Evolutionary conservation across 2,329 filamentous ascomycete genomes (phyloP).

Genomic region (Parascedosporium putredinis): DNA sequence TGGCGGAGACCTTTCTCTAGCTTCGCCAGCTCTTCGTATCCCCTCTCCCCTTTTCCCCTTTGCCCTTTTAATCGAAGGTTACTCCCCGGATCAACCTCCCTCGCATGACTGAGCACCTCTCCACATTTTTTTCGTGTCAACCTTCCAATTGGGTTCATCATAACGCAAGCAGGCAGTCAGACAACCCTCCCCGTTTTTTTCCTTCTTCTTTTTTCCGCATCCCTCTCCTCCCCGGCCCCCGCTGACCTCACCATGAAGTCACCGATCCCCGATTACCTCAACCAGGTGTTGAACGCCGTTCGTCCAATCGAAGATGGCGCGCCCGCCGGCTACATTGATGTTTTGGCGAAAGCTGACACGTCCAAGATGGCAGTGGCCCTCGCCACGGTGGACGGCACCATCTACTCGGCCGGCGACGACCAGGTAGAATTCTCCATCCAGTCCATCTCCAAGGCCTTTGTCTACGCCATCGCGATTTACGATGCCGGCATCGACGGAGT

Average conservation of each 20-base stretch:
- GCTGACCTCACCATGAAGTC: conserved; percentile 24
- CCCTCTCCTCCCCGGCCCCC: no score
- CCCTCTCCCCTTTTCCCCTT: no score
- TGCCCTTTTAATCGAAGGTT: no score
- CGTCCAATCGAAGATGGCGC: conserved; percentile 20
- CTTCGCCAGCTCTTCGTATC: no score
- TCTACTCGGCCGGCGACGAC: conserved; percentile 29
- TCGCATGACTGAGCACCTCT: no score
- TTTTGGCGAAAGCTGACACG: conserved; percentile 26
- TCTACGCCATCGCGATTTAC: conserved; percentile 29
- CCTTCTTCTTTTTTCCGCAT: no score
- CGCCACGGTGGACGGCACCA: conserved; percentile 27
- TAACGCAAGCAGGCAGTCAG: no score
- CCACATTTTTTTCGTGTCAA: no score
- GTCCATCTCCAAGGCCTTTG: conserved; percentile 30
- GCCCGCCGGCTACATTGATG: conserved; percentile 26
- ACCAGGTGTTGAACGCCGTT: conserved; percentile 21
- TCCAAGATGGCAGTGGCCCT: conserved; percentile 27
- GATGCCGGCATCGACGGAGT: conserved; percentile 24
- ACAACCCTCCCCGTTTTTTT: no score
- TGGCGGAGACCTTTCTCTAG: no score
- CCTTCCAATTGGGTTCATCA: no score
- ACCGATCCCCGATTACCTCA: conserved; percentile 24
- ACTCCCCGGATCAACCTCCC: no score
- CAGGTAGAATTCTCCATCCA: conserved; percentile 29